Evolutionary conservation across 345 rosid genomes (phyloP).

Genomic region (Xanthoceras sorbifolium): DNA sequence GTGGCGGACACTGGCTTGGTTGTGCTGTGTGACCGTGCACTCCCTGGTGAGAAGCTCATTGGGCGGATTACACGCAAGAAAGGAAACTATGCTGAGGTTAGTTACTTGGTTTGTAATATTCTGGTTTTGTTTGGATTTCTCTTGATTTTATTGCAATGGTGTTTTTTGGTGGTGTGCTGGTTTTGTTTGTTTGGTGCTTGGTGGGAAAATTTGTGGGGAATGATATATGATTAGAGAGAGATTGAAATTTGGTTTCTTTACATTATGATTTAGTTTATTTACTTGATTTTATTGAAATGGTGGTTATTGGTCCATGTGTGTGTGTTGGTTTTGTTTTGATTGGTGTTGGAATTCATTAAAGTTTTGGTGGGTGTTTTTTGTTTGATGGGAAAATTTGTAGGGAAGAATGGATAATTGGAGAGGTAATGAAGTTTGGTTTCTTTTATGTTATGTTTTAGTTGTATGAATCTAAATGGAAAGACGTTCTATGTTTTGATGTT

Average conservation of each 20-base stretch:
- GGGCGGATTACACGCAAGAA: conserved; percentile 81
- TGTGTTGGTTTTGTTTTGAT: background rate
- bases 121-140: too few species aligned
- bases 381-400: background rate
- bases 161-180: too few species aligned
- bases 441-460: background rate
- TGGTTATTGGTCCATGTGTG: background rate
- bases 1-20: conserved; percentile 80
- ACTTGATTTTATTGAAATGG: background rate
- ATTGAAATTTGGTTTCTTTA: too few species aligned
- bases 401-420: background rate
- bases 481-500: too few species aligned
- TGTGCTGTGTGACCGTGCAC: conserved; percentile 84
- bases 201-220: too few species aligned
- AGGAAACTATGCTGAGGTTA: too few species aligned
- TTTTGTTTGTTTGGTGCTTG: too few species aligned
- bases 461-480: background rate
- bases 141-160: too few species aligned
- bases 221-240: too few species aligned
- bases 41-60: conserved; percentile 87
- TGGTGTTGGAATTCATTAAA: background rate
- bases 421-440: background rate
- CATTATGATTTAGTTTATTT: background rate
- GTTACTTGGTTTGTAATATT: too few species aligned
- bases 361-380: background rate